These are phyloP conservation scores for Tetraselmis chui DNA, from an alignment of 139 green algal genomes.

Conservation along the genomic window DNA sequence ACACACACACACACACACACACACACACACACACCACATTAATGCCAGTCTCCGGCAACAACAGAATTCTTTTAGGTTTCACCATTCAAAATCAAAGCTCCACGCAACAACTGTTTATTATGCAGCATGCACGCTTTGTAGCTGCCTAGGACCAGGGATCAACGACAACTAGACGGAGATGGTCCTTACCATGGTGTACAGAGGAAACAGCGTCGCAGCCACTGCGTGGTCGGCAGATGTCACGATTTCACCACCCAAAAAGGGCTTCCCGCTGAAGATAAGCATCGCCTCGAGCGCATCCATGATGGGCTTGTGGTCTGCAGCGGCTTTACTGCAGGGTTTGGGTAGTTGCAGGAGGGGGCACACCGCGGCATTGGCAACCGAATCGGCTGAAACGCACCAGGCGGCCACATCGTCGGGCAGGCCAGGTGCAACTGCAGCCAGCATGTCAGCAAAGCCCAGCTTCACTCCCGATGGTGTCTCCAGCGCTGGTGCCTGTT, in stretches of 20 bases:
- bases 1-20: too few species aligned
- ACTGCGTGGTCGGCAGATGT: not conserved
- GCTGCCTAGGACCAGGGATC: too few species aligned
- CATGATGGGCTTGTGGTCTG: not conserved
- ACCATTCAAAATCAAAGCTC: too few species aligned
- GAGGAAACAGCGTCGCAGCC: not conserved
- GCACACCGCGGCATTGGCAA: not conserved
- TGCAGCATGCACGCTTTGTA: too few species aligned
- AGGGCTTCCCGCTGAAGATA: not conserved
- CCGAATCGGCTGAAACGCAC: not conserved
- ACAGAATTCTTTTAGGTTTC: too few species aligned
- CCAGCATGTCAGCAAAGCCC: not conserved
- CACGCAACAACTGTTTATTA: too few species aligned
- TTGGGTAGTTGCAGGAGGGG: not conserved
- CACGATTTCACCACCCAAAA: not conserved
- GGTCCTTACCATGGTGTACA: slow-evolving; percentile 1
- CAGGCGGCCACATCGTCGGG: not conserved
- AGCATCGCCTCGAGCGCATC: not conserved
- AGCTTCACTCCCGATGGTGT: not conserved
- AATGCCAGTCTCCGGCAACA: too few species aligned
- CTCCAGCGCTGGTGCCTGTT: not conserved
- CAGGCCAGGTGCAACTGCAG: not conserved
- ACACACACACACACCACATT: too few species aligned
- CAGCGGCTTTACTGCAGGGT: not conserved
- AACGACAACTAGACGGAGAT: too few species aligned